Base-by-base conservation (phyloP, 2,329 filamentous ascomycete species). In the Eurotiales sp. region DNA sequence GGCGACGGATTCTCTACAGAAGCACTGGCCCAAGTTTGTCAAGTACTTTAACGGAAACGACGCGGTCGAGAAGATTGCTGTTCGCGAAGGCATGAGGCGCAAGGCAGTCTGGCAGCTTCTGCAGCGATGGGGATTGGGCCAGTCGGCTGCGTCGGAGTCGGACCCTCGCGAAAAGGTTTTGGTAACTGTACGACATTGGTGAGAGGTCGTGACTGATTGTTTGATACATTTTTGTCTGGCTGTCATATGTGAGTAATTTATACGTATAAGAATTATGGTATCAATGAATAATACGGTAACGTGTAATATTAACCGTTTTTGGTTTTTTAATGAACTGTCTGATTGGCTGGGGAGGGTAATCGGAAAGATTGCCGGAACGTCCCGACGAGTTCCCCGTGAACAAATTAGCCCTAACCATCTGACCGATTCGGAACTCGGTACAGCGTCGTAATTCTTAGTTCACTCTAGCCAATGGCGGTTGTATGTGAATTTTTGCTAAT, bases 41-140 rank as follows among this genome's bases (percentile, higher is more conserved):
- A 89, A 87, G 67, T 93, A 96, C 68, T 89, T 97, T 60, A 91
- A 97, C 66, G 93, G 93, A 1, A 81, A 79, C 51, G 85, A 87
- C 63, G 84, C 91, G 2, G 76, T 97, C 54, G 93, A 99, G 72
- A 85, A 91, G 60, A 87, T 99, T 58, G 83, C 87, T 1, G 74
- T 93, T n/a, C 80, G 86, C 51, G 90, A 96, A 71, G 87, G 88
- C 5, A 80, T 95, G 73, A 95, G 93, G 74, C 78, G 90, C 51
- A 95, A 92, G 71, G 66, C 73, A 37, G 77, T 83, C 3, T 75
- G 74, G 70, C 69, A 72, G 56, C 60, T 81, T 52, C 68, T 83
- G 27, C 72, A 65, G 37, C 85, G 88, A 59, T 79, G 90, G 12
- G 90, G 87, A 75, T 79, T 81, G 42, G 79, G 78, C 36, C 59